These are phyloP conservation scores for Gamarada debralockiae DNA, from an alignment of 495 filamentous ascomycete species.

Conservation along the genomic window DNA sequence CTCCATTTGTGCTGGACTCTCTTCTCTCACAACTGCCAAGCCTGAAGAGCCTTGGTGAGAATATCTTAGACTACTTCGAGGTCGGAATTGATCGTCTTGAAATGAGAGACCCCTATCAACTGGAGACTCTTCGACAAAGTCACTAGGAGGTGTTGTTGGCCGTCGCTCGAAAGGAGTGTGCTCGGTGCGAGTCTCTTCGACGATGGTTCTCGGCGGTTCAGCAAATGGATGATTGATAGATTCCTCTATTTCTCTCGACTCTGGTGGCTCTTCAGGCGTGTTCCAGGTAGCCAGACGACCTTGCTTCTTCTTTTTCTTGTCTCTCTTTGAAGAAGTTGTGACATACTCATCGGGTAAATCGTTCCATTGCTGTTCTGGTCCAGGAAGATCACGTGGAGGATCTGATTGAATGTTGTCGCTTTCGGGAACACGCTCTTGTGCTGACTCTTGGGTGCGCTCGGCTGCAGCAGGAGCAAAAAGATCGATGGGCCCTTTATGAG, in stretches of 20 bases:
- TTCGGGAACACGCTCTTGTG: not conserved
- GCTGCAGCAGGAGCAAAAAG: not conserved
- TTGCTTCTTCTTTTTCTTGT: slow-evolving; percentile 1
- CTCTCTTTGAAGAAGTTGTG: slow-evolving; percentile 4
- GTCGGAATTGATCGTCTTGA: not conserved
- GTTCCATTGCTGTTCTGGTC: not conserved
- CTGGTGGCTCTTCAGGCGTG: not conserved
- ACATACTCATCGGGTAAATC: not conserved
- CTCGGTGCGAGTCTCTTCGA: not conserved
- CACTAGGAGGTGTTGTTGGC: not conserved
- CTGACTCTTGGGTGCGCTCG: not conserved
- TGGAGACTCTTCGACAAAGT: not conserved
- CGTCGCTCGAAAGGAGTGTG: not conserved
- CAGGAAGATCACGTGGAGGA: not conserved
- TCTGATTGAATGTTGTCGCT: not conserved
- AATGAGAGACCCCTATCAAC: not conserved
- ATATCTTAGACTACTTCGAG: slow-evolving; percentile 9
- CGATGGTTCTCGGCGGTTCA: not conserved
- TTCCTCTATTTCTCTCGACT: not conserved
- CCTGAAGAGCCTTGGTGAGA: slow-evolving; percentile 10
- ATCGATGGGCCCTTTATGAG: not conserved
- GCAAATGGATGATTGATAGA: not conserved
- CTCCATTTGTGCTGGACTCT: slow-evolving; percentile 8
- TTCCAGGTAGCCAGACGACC: not conserved
- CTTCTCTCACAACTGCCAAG: slow-evolving; percentile 23